These are phyloP conservation scores for Lithohypha guttulata DNA, from an alignment of 2,329 filamentous ascomycete genomes.

Conservation along the genomic window DNA sequence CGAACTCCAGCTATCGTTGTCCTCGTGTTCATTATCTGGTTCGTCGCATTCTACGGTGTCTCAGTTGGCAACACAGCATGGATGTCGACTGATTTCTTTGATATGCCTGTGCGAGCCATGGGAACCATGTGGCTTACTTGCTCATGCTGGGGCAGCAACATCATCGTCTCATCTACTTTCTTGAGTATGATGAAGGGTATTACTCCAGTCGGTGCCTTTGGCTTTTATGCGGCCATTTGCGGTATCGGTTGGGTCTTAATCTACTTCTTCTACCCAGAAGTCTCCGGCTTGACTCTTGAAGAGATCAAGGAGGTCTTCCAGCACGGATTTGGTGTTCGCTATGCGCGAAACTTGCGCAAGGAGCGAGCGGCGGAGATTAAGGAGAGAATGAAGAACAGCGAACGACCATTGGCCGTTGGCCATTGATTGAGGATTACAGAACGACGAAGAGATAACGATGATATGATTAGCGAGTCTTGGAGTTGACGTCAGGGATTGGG, in stretches of 20 bases:
- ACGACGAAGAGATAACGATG: no score
- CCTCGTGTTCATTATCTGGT: constrained; percentile 36
- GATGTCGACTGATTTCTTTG: constrained; percentile 40
- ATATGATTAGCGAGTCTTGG: no score
- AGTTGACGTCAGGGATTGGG: no score
- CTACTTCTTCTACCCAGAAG: constrained; percentile 14
- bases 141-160: constrained; percentile 38
- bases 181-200: constrained; percentile 41
- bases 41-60: constrained; percentile 36
- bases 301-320: constrained; percentile 38
- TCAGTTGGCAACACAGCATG: constrained; percentile 41
- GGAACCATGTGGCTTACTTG: constrained; percentile 42
- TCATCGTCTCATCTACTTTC: constrained; percentile 43
- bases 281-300: constrained; percentile 12
- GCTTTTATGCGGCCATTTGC: constrained; percentile 43
- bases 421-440: constrained; percentile 12
- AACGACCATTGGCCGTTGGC: constrained; percentile 10
- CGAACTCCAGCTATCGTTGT: constrained; percentile 29
- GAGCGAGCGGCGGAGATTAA: constrained; percentile 25
- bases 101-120: constrained; percentile 39
- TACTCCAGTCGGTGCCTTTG: constrained; percentile 41
- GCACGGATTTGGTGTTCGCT: constrained; percentile 38
- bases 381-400: constrained; percentile 19
- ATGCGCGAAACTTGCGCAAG: constrained; percentile 32
- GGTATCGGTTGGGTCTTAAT: constrained; percentile 31